These are phyloP conservation scores for Leccinellum albellum DNA, from an alignment of 768 basidiomycete genomes.

Conservation along the genomic window DNA sequence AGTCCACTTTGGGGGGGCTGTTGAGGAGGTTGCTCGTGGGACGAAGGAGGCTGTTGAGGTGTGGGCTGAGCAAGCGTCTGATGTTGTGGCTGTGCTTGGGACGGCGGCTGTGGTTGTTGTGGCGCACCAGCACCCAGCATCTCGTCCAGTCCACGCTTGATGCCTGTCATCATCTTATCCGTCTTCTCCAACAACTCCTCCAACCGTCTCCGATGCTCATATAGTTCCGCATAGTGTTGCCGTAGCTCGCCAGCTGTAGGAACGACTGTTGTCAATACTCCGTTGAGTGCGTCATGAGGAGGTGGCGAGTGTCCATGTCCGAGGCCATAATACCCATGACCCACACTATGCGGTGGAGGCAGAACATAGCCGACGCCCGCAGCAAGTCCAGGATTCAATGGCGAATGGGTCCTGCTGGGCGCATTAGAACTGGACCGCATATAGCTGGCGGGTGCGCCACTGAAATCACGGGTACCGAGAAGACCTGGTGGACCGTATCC, in stretches of 20 bases:
- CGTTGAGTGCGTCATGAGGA: conserved; percentile 32
- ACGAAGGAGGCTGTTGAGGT: conserved; percentile 19
- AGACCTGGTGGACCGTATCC: conserved; percentile 36
- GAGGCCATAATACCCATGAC: conserved; percentile 37
- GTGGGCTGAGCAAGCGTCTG: conserved; percentile 22
- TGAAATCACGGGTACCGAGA: conserved; percentile 30
- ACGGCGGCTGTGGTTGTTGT: conserved; percentile 22
- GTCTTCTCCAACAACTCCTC: conserved; percentile 76
- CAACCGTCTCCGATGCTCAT: conserved; percentile 57
- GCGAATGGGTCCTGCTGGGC: conserved; percentile 73
- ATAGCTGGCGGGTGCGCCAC: conserved; percentile 50
- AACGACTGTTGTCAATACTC: conserved; percentile 23
- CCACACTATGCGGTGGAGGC: conserved; percentile 36
- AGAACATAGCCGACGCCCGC: conserved; percentile 40
- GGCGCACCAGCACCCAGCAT: conserved; percentile 42
- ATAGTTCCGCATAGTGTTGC: conserved; percentile 64
- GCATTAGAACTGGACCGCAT: conserved; percentile 61
- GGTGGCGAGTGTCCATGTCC: conserved; percentile 36
- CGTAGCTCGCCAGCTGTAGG: conserved; percentile 62
- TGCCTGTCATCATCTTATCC: conserved; percentile 64
- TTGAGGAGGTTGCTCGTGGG: conserved; percentile 28
- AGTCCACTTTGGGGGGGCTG: conserved; percentile 17
- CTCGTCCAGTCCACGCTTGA: conserved; percentile 75
- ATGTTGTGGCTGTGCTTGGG: conserved; percentile 24
- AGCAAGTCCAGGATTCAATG: conserved; percentile 48